These are phyloP conservation scores for Mycosphaerella arachidis DNA, from an alignment of 2,329 filamentous ascomycete species.

Conservation along the genomic window DNA sequence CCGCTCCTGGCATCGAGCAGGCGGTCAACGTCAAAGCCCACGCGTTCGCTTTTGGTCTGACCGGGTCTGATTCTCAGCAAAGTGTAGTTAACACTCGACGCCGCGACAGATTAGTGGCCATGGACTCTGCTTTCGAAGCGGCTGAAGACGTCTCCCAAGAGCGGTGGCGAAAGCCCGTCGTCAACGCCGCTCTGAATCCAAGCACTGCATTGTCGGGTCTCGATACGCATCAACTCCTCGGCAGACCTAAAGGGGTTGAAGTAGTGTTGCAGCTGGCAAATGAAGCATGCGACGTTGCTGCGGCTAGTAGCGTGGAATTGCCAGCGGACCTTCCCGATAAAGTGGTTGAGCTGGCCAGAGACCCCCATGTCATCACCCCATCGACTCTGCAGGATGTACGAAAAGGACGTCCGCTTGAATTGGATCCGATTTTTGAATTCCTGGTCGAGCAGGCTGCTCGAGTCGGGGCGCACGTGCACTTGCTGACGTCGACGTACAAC, in stretches of 20 bases:
- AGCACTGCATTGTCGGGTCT: constrained; percentile 19
- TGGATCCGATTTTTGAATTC: constrained; percentile 21
- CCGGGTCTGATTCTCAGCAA: not conserved
- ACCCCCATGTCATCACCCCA: constrained; percentile 16
- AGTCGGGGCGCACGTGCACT: constrained; percentile 10
- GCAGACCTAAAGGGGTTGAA: constrained; percentile 7
- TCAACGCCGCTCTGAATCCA: constrained; percentile 24
- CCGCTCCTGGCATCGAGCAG: constrained; percentile 19
- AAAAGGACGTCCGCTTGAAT: constrained; percentile 21
- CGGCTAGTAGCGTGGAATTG: constrained; percentile 14
- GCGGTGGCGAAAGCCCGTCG: constrained; percentile 25
- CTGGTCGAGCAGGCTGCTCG: constrained; percentile 12
- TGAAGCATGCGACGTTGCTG: constrained; percentile 20
- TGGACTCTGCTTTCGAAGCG: constrained; percentile 18
- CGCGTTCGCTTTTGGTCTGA: constrained; percentile 17
- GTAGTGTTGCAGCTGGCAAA: constrained; percentile 17
- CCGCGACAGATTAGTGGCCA: constrained; percentile 13
- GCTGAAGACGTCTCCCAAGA: constrained; percentile 15
- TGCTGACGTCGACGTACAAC: constrained; percentile 12
- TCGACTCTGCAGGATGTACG: constrained; percentile 26
- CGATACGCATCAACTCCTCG: constrained; percentile 20
- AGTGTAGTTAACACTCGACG: not conserved
- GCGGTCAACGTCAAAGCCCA: constrained; percentile 16
- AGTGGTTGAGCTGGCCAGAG: constrained; percentile 15
- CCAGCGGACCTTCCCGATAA: constrained; percentile 10